phyloP scores from a whole-genome alignment of 768 basidiomycete species.

The Candolleomyces efflorescens region DNA sequence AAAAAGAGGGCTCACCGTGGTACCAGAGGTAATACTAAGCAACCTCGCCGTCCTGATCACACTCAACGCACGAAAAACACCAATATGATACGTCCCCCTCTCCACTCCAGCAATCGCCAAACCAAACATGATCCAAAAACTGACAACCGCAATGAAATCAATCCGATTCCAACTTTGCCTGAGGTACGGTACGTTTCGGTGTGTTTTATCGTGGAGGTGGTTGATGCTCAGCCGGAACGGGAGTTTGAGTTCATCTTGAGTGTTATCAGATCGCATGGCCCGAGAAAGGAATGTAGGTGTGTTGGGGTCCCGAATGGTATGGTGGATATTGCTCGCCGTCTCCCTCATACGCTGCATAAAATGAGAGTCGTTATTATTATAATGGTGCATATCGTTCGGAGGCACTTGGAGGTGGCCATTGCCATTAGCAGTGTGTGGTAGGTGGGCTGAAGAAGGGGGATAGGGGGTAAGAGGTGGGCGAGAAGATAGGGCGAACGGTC shows the following conservation, averaged over 20 bases:
- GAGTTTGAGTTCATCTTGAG: conserved; percentile 40
- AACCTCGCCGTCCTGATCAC: conserved; percentile 80
- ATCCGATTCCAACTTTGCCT: conserved; percentile 92
- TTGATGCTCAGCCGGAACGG: conserved; percentile 62
- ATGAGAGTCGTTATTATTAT: too few relatives aligned
- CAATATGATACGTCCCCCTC: conserved; percentile 66
- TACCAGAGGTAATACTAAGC: conserved; percentile 86
- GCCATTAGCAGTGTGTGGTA: conserved; percentile 11
- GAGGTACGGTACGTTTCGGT: conserved; percentile 77
- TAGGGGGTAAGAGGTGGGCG: conserved; percentile 24
- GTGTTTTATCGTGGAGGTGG: conserved; percentile 50
- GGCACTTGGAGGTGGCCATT: conserved; percentile 3
- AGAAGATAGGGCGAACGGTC: conserved; percentile 49
- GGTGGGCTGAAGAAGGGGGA: conserved; percentile 15
- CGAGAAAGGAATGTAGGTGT: conserved; percentile 49
- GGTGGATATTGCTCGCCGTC: conserved; percentile 31
- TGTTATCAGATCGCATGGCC: conserved; percentile 38
- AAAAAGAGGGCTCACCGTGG: conserved; percentile 55
- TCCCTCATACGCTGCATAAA: conserved; percentile 23
- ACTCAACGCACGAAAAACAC: conserved; percentile 84
- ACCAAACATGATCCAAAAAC: conserved; percentile 83
- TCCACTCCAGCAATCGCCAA: conserved; percentile 71
- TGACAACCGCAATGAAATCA: conserved; percentile 79
- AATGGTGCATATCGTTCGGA: conserved; percentile 12
- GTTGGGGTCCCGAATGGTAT: conserved; percentile 38